These are phyloP conservation scores for Exophiala viscosa DNA, from an alignment of 2,329 filamentous ascomycete genomes.

Conservation along the genomic window DNA sequence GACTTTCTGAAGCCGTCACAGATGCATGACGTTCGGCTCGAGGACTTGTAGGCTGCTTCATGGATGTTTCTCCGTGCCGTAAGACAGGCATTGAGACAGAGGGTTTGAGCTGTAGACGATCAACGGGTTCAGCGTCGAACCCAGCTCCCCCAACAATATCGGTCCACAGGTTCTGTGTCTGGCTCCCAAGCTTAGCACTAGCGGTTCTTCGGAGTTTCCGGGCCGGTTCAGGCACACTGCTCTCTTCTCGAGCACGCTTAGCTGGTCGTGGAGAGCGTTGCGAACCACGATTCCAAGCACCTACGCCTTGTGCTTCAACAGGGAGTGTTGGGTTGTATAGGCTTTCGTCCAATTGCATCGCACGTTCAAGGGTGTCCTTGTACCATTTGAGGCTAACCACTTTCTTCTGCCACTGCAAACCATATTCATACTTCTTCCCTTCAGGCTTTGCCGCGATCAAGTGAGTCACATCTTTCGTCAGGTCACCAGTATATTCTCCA, in stretches of 20 bases:
- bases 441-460: constrained; percentile 74
- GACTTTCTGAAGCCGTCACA: background rate
- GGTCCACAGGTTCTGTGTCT: constrained; percentile 83
- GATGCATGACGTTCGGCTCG: too few relatives aligned
- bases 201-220: constrained; percentile 84
- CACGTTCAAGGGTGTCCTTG: constrained; percentile 72
- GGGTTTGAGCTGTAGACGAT: constrained; percentile 25
- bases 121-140: constrained; percentile 26
- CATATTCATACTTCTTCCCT: constrained; percentile 86
- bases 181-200: constrained; percentile 74
- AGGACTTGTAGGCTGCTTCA: constrained; percentile 1
- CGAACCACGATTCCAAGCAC: constrained; percentile 65
- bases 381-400: constrained; percentile 84
- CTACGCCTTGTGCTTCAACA: constrained; percentile 66
- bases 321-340: constrained; percentile 75
- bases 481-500: constrained; percentile 79
- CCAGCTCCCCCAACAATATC: constrained; percentile 65
- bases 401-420: constrained; percentile 74
- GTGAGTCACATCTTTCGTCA: constrained; percentile 82
- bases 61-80: constrained; percentile 9
- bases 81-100: constrained; percentile 24
- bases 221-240: constrained; percentile 55
- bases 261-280: constrained; percentile 48
- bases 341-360: constrained; percentile 87
- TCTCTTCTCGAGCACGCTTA: constrained; percentile 58